phyloP scores from a whole-genome alignment of 23 red algal genomes.

The Pyropia yezoensis region DNA sequence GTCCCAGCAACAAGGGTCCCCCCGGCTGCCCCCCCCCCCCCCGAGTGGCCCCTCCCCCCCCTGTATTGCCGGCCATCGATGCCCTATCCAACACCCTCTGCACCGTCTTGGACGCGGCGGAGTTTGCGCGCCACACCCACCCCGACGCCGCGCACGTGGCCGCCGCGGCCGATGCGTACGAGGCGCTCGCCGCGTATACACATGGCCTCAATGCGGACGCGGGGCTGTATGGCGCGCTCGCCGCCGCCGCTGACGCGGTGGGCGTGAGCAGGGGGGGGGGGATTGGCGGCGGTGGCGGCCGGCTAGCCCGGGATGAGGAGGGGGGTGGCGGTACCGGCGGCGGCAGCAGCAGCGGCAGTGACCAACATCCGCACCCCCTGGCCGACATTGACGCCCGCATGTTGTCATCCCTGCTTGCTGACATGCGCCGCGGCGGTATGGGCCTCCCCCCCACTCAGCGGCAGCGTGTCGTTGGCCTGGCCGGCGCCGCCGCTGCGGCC shows the following conservation, averaged over 20 bases:
- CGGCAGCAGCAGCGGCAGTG: no score
- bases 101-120: conserved; percentile 74
- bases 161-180: conserved; percentile 40
- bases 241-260: no score
- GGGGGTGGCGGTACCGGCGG: no score
- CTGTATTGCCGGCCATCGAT: conserved; percentile 68
- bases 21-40: not conserved
- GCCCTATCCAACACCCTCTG: conserved; percentile 87
- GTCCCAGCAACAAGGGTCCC: no score
- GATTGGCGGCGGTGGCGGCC: no score
- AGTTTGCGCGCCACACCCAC: conserved; percentile 82
- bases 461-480: conserved; percentile 23
- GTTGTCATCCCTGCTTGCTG: conserved; percentile 64
- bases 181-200: conserved; percentile 48
- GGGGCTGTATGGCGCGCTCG: conserved; percentile 59
- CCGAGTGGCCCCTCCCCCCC: not conserved
- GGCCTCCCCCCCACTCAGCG: conserved; percentile 19
- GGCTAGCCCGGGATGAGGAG: no score
- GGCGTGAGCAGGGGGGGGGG: no score
- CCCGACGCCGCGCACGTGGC: conserved; percentile 72
- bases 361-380: not conserved
- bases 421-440: conserved; percentile 86
- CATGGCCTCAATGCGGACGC: conserved; percentile 74
- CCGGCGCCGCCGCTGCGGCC: no score
- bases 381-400: conserved; percentile 48